Evolutionary conservation across 306 rosid genomes (phyloP), one percentile per base, ranked within the genome.

Genomic region (Mucuna pruriens): DNA sequence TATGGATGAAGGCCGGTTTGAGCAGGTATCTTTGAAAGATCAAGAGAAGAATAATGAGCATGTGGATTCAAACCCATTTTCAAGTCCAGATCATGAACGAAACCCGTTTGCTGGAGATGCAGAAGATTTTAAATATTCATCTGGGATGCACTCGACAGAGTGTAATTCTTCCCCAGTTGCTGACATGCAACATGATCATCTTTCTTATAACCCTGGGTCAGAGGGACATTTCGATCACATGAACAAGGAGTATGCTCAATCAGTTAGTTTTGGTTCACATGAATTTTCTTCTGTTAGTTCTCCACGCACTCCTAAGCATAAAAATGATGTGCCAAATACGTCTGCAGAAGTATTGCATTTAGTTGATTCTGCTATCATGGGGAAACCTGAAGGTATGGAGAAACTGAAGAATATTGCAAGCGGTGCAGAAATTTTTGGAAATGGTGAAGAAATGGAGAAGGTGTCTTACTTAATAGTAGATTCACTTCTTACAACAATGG

Each of bases 321-420:
- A 91, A 84, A 85, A 87, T 85, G 83, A 82, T 33, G 85, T 62
- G 84, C 85, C 94, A 15, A 93, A 83, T 76, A 92, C 88, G 73
- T 91, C 99, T 48, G 98, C 99, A 11, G 99, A 95, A 81, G 83
- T 95, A 62, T 79, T 95, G 88, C 99, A 95, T 87, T 86, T 95
- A 76, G 94, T 95, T 80, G 99, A 95, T 88, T 95, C 99, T 54
- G 98, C 99, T 85, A 95, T 95, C 61, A 93, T 95, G 99, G 99
- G 99, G 55, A 95, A 95, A 86, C 97, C 94, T 46, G 97, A 95
- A 88, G 83, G 94, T 83, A 75, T 93, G 86, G 96, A 93, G 82
- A 93, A 91, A 51, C 84, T 95, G 77, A 95, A 95, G 89, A 95
- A 92, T 72, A 88, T 95, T 82, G 99, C 94, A 57, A 87, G 89